Percentiles rank a stretch among this genome's conserved stretches.
Conservation (phyloP, 331 rosid species). For the Spiraea crenata region DNA sequence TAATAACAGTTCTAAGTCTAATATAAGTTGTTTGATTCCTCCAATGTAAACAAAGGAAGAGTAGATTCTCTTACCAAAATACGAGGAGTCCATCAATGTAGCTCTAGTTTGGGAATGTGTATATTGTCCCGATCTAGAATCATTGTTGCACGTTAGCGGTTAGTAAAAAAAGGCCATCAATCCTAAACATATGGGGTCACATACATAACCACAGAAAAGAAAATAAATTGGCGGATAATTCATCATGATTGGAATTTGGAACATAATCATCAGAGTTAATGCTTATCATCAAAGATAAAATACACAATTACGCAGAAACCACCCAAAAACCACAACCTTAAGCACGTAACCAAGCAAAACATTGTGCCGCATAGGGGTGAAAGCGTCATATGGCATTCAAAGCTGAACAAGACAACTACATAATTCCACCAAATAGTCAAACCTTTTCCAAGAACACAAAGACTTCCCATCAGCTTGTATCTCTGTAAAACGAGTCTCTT, state of each 20-base stretch:
- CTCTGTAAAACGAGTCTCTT: slow-evolving; percentile 15
- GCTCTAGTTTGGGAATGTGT: no score
- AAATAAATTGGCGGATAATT: not conserved
- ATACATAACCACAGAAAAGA: no score
- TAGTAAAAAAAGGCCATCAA: no score
- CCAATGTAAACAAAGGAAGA: no score
- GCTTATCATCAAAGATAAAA: not conserved
- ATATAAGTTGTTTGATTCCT: no score
- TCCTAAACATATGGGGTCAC: no score
- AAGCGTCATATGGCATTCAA: not conserved
- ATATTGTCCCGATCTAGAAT: no score
- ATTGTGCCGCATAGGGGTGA: not conserved
- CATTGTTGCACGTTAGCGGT: no score
- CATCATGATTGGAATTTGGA: not conserved
- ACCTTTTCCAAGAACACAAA: slow-evolving; percentile 26
- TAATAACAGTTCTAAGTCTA: no score
- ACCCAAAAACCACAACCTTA: not conserved
- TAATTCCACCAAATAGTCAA: slow-evolving; percentile 33
- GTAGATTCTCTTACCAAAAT: no score
- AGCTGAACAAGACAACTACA: slow-evolving; percentile 6
- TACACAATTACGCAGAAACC: not conserved
- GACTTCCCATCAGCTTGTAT: slow-evolving; percentile 16
- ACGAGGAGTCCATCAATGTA: no score
- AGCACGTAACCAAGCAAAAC: not conserved
- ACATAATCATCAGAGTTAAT: not conserved